Evolutionary conservation across 495 filamentous ascomycete genomes (phyloP), one percentile per base, ranked within the genome.

Genomic region (Poronia punctata): DNA sequence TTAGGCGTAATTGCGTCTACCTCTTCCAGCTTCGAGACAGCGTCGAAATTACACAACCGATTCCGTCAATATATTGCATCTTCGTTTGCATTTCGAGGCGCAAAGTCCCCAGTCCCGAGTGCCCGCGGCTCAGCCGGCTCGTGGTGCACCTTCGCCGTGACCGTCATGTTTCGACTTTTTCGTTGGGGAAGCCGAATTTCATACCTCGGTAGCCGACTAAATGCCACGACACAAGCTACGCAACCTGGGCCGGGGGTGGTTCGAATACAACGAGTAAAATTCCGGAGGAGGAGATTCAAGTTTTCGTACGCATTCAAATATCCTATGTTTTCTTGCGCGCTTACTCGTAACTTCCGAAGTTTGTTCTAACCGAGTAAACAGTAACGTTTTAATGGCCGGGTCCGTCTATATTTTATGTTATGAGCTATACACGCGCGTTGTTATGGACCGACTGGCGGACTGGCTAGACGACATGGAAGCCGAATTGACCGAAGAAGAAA

Each of bases 381-480:
- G 58, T 15, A 49, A 45, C 19, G 35, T 57, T 5, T 15, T 65
- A 10, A 56, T 53, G 44, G 72, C 37, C 29, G 64, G 38, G 57
- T 58, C 60, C 50, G 50, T 46, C 47, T 64, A 33, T 60, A 67
- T 47, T 49, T 57, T 38, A 53, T 71, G 34, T 37, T 66, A 40
- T 62, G 50, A 48, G 23, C 29, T 48, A 11, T 62, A 70, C 29
- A 60, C 63, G 20, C 54, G 59, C 29, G 53, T 64, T 31, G 44
- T 62, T 14, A 29, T 66, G 10, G 48, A 57, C 29, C 42, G 38
- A 17, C 14, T 53, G 31, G 14, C 28, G 22, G 40, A 40, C 37
- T 43, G 45, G 41, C 3, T 33, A 11, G 49, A 49, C 14, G 51
- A 61, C 26, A 27, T 45, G 18, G 49, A 47, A 12, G 23, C 46